Evolutionary conservation across 139 green algal genomes (phyloP).

Genomic region (Dunaliella sp.): DNA sequence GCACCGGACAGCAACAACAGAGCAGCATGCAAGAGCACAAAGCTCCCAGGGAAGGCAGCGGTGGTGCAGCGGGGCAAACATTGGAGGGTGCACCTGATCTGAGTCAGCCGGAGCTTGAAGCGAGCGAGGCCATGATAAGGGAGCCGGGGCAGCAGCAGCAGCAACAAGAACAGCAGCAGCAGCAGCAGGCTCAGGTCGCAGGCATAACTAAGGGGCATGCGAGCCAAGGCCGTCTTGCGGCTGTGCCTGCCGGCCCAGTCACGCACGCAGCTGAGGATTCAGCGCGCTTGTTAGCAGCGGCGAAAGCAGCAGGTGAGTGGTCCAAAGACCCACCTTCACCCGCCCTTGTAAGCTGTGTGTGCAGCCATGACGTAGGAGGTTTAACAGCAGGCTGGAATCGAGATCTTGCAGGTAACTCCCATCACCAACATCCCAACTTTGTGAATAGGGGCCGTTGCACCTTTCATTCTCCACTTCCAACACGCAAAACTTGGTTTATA

Average conservation of each 20-base stretch:
- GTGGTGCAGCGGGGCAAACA: not conserved
- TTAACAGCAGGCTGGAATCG: no score
- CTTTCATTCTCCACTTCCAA: no score
- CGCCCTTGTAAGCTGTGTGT: no score
- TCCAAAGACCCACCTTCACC: no score
- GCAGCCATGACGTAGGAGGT: no score
- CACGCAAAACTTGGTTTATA: no score
- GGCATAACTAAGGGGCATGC: not conserved
- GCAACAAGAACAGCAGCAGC: not conserved
- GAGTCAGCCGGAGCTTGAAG: not conserved
- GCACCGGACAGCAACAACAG: no score
- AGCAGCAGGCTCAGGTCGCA: not conserved
- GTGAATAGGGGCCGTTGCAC: no score
- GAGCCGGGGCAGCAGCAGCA: not conserved
- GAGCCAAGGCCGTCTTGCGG: not conserved
- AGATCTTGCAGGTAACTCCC: no score
- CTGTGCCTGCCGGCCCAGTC: not conserved
- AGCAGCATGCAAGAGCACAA: no score
- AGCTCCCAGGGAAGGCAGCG: no score
- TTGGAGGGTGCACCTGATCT: not conserved
- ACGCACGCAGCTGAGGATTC: not conserved
- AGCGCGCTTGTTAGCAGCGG: not conserved
- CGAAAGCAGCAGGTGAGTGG: not conserved
- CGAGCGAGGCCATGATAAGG: not conserved
- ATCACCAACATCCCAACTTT: no score